These are phyloP conservation scores for Babesia divergens DNA, from an alignment of 169 alveolate genomes.

Conservation along the genomic window DNA sequence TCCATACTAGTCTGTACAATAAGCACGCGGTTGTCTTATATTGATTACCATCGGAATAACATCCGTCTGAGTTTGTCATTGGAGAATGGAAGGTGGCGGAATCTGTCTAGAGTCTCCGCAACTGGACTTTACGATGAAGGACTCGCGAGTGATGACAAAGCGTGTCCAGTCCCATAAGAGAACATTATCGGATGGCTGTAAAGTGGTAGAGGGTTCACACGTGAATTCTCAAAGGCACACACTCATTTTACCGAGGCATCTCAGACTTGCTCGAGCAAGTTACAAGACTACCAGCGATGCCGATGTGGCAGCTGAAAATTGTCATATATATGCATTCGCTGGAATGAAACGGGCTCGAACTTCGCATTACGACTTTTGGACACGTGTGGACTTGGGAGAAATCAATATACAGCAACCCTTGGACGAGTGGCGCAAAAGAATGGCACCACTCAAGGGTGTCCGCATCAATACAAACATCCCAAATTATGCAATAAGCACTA, in stretches of 20 bases:
- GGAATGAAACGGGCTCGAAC: slow-evolving; percentile 19
- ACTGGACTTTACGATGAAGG: not conserved
- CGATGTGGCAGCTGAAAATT: not conserved
- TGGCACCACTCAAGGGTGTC: not conserved
- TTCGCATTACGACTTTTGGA: slow-evolving; percentile 42
- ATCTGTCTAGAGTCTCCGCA: slow-evolving; percentile 1
- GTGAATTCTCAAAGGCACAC: not conserved
- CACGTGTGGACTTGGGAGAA: slow-evolving; percentile 52
- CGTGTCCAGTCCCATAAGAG: no score
- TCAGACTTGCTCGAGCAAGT: slow-evolving; percentile 12
- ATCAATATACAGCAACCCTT: slow-evolving; percentile 15
- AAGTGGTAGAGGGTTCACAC: no score
- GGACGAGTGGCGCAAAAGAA: not conserved
- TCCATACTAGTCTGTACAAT: no score
- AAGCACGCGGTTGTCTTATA: no score
- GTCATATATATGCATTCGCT: not conserved
- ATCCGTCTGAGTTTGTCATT: no score
- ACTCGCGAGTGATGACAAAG: not conserved
- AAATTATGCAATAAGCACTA: slow-evolving; percentile 48
- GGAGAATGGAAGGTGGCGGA: not conserved
- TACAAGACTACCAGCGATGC: slow-evolving; percentile 5
- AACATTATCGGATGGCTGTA: no score
- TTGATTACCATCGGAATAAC: no score
- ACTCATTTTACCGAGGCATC: slow-evolving; percentile 9
- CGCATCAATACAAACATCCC: not conserved